Conservation (phyloP, 2,329 filamentous ascomycete genomes). For the Nectriaceae sp. region DNA sequence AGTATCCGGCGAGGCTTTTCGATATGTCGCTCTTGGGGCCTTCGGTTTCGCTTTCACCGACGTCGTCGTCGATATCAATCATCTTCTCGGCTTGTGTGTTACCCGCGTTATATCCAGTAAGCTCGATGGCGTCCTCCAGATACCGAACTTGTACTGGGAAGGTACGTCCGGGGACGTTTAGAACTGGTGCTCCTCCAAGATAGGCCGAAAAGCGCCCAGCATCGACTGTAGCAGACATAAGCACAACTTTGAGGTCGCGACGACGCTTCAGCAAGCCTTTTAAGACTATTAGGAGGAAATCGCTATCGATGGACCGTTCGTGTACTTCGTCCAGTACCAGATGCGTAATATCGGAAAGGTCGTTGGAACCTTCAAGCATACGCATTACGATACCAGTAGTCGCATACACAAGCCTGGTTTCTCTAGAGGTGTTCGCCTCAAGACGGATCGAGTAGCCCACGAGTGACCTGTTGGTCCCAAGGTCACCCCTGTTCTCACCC, state of each 20-base stretch:
- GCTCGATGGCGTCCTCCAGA: slow-evolving; percentile 88
- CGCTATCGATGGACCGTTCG: slow-evolving; percentile 93
- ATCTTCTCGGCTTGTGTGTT: slow-evolving; percentile 50
- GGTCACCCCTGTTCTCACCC: slow-evolving; percentile 78
- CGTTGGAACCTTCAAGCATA: slow-evolving; percentile 89
- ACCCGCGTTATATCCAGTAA: slow-evolving; percentile 71
- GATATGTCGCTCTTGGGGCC: slow-evolving; percentile 58
- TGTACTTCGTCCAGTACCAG: slow-evolving; percentile 97
- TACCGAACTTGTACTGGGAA: slow-evolving; percentile 89
- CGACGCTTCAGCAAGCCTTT: slow-evolving; percentile 77
- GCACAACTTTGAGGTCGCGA: slow-evolving; percentile 83
- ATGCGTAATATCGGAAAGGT: slow-evolving; percentile 88
- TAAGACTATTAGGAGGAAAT: slow-evolving; percentile 91
- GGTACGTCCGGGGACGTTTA: slow-evolving; percentile 89
- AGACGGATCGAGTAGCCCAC: slow-evolving; percentile 94
- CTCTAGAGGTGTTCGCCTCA: slow-evolving; percentile 80
- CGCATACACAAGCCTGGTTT: slow-evolving; percentile 87
- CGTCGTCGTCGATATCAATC: slow-evolving; percentile 65
- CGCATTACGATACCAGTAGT: slow-evolving; percentile 94
- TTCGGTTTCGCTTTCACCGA: slow-evolving; percentile 51
- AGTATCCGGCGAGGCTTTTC: slow-evolving; percentile 72
- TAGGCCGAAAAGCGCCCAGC: slow-evolving; percentile 90
- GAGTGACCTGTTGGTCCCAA: slow-evolving; percentile 81
- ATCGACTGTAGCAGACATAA: slow-evolving; percentile 98
- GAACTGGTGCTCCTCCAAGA: slow-evolving; percentile 78